Conservation (phyloP, 176 grass and related monocot genomes). For the sorghum (Sorghum bicolor) region DNA sequence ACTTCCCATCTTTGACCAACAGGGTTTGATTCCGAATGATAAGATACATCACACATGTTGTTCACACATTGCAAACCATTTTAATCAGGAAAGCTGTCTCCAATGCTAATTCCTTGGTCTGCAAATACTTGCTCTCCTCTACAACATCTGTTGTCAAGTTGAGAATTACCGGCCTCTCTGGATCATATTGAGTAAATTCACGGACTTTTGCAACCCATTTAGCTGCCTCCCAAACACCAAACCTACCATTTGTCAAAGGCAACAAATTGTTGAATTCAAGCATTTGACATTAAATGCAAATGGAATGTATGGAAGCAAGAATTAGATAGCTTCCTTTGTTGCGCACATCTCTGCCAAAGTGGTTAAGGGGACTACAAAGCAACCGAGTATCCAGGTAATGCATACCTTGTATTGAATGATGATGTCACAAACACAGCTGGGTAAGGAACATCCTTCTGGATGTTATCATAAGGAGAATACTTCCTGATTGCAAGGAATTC, state of each 20-base stretch:
- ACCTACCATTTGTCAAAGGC: conserved; percentile 56
- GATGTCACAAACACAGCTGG: conserved; percentile 91
- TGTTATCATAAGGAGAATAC: conserved; percentile 97
- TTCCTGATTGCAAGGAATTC: conserved; percentile 89
- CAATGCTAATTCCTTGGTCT: conserved; percentile 75
- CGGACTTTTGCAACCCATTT: conserved; percentile 90
- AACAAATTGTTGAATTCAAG: conserved; percentile 21
- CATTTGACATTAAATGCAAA: background rate
- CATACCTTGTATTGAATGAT: conserved; percentile 81
- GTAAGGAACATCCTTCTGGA: conserved; percentile 79
- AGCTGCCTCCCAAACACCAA: conserved; percentile 96
- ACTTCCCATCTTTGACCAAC: conserved; percentile 15
- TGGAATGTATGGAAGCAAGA: background rate
- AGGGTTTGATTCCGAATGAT: conserved; percentile 1
- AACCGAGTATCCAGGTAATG: conserved; percentile 3
- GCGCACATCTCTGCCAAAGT: background rate
- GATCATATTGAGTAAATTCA: conserved; percentile 76
- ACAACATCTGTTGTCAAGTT: conserved; percentile 85
- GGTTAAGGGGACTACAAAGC: background rate
- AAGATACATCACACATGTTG: conserved; percentile 8
- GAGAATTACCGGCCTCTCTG: conserved; percentile 72
- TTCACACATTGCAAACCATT: conserved; percentile 65
- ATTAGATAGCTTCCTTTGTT: background rate
- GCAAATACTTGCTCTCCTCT: conserved; percentile 93
- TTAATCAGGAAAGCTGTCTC: conserved; percentile 94